Evolutionary conservation across 2,329 filamentous ascomycete species (phyloP).

Genomic region (Botrytis cinerea): DNA sequence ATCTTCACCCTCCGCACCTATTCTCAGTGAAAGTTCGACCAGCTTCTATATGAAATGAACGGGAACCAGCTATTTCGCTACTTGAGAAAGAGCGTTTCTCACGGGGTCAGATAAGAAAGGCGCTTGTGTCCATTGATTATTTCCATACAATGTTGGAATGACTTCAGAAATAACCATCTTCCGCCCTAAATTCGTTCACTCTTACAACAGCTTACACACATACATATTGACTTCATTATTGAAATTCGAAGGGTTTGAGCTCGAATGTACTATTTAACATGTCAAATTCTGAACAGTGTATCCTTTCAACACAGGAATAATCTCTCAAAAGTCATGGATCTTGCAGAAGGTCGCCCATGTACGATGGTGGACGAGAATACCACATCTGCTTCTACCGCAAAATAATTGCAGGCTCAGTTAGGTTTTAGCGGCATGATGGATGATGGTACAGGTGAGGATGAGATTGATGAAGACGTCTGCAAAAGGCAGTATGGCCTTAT

Average conservation of each 20-base stretch:
- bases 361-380: background rate
- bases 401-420: conserved; percentile 77
- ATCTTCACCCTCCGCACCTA: background rate
- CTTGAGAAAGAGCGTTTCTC: background rate
- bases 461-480: conserved; percentile 62
- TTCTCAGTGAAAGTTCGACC: background rate
- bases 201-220: background rate
- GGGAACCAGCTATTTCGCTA: too few species aligned
- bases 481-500: background rate
- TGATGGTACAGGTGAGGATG: conserved; percentile 89
- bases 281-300: background rate
- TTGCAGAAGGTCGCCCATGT: background rate
- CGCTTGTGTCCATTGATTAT: background rate
- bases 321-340: background rate
- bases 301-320: background rate
- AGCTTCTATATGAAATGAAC: too few species aligned
- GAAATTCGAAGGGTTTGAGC: background rate
- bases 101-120: background rate
- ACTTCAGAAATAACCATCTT: background rate
- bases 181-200: background rate
- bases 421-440: conserved; percentile 74
- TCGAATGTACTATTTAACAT: background rate
- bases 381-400: conserved; percentile 79
- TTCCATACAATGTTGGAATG: background rate
- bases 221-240: background rate